Base-by-base conservation (phyloP, 225 moss, liverwort and hornwort genomes). In the Ulota crispa region DNA sequence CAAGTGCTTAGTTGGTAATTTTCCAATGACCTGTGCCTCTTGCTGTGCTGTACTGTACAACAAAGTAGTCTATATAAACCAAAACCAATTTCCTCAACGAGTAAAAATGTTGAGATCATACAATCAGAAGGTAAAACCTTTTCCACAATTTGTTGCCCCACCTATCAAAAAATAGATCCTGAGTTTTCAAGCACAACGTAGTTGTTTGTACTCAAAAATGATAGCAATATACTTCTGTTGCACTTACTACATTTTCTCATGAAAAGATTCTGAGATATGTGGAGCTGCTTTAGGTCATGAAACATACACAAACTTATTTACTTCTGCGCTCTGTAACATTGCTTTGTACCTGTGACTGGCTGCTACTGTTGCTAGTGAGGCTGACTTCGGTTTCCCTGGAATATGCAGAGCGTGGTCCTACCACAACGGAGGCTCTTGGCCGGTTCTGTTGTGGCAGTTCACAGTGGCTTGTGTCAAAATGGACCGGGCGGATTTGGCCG, bases 351-450 rank as follows among this genome's bases (percentile, higher is more conserved):
- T 50, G 50, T 50, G 50, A 6, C 50, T 50, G 18, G 50, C 18
- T 50, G 50, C 50, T 50, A 47, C 10, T 31, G 12, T 1, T 52
- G 71, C 32, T 72, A 56, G 10, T n/a, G n/a, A 10, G 11, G 10
- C n/a, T 57, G 11, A 57, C 57, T 57, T 50, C 1, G 50, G 50
- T 50, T 60, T 27, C 27, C 56, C 2, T 26, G 37, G 26, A 18
- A 1, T 73, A 56, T 88, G 81, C 85, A 96, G 96, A 59, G 86
- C 93, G 26, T 97, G 97, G 97, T 97, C 97, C 3, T 97, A 97
- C 54, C 97, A 97, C 81, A 97, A 97, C 34, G 92, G 88, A 75
- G 97, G 97, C 36, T 97, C 97, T 39, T 97, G 97, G 97, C 97
- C 97, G 18, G 92, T 93, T 37, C 89, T 97, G 43, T 83, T 97